Evolutionary conservation across 495 filamentous ascomycete species (phyloP).

Genomic region (Aspergillus ostianus): DNA sequence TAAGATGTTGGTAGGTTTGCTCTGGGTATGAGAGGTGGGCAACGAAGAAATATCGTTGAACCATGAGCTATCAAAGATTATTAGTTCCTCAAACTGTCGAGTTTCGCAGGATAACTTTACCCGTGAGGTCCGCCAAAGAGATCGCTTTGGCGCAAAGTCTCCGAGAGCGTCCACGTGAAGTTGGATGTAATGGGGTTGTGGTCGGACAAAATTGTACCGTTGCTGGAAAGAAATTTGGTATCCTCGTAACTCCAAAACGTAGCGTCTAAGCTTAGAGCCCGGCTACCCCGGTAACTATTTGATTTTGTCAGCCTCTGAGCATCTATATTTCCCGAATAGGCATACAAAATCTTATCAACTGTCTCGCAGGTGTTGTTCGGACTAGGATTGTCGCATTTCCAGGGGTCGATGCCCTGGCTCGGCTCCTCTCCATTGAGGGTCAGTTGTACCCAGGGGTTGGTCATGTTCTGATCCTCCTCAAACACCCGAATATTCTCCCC

Average conservation of each 20-base stretch:
- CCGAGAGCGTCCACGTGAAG: conserved; percentile 49
- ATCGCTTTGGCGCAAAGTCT: conserved; percentile 41
- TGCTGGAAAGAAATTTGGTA: conserved; percentile 50
- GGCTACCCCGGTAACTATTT: conserved; percentile 45
- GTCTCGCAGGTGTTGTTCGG: conserved; percentile 52
- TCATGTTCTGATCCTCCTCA: conserved; percentile 40
- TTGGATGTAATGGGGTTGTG: conserved; percentile 58
- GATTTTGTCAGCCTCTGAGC: background rate
- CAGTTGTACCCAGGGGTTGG: conserved; percentile 54
- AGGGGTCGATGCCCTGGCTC: conserved; percentile 29
- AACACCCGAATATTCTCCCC: conserved; percentile 52
- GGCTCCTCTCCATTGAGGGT: conserved; percentile 45
- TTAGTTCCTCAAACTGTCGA: background rate
- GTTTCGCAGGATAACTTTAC: background rate
- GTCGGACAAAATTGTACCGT: conserved; percentile 54
- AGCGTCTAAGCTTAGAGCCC: conserved; percentile 41
- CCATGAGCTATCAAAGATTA: conserved; percentile 29
- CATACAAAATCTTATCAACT: conserved; percentile 58
- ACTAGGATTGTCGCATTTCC: conserved; percentile 50
- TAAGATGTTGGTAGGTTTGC: conserved; percentile 30
- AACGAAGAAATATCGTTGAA: conserved; percentile 52
- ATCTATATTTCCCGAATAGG: background rate
- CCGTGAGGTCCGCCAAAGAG: conserved; percentile 55
- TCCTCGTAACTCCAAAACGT: conserved; percentile 49
- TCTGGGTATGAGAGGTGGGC: conserved; percentile 31